Evolutionary conservation across 129 eudicot species (phyloP).

Genomic region (Saussurea involucrata): DNA sequence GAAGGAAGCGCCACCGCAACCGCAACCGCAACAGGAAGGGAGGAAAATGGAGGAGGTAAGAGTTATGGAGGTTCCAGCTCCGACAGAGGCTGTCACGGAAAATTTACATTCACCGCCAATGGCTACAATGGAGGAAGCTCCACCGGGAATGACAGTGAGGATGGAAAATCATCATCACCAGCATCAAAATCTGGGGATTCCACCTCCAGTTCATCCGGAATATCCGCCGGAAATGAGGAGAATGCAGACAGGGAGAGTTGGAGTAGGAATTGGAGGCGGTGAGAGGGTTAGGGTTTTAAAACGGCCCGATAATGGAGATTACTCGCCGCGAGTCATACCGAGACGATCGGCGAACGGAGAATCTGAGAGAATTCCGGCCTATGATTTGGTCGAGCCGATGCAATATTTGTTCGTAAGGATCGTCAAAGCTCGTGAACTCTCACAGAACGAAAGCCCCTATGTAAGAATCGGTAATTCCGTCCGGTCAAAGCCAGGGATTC

Average conservation of each 20-base stretch:
- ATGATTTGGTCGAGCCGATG: constrained; percentile 94
- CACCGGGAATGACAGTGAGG: constrained; percentile 38
- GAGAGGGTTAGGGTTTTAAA: constrained; percentile 45
- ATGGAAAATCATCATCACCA: constrained; percentile 41
- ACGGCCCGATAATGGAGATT: constrained; percentile 51
- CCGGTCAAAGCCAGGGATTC: constrained; percentile 64
- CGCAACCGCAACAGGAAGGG: constrained; percentile 12
- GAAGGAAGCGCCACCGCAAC: constrained; percentile 14
- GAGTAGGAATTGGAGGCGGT: constrained; percentile 15
- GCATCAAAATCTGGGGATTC: constrained; percentile 25
- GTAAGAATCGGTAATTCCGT: constrained; percentile 65
- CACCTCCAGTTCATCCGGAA: constrained; percentile 35
- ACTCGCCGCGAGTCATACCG: constrained; percentile 60
- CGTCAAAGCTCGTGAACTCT: constrained; percentile 78
- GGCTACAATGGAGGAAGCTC: constrained; percentile 50
- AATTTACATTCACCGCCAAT: constrained; percentile 47
- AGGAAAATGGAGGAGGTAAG: constrained; percentile 37
- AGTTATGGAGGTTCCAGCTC: constrained; percentile 46
- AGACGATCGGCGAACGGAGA: constrained; percentile 38
- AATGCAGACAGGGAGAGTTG: constrained; percentile 51
- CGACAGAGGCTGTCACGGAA: constrained; percentile 48
- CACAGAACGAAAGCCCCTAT: constrained; percentile 58
- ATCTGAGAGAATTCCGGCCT: constrained; percentile 56
- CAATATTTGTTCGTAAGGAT: constrained; percentile 67
- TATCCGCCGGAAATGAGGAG: constrained; percentile 56